Evolutionary conservation across 208 protist species (phyloP).

Genomic region (Acanthamoeba lenticulata): DNA sequence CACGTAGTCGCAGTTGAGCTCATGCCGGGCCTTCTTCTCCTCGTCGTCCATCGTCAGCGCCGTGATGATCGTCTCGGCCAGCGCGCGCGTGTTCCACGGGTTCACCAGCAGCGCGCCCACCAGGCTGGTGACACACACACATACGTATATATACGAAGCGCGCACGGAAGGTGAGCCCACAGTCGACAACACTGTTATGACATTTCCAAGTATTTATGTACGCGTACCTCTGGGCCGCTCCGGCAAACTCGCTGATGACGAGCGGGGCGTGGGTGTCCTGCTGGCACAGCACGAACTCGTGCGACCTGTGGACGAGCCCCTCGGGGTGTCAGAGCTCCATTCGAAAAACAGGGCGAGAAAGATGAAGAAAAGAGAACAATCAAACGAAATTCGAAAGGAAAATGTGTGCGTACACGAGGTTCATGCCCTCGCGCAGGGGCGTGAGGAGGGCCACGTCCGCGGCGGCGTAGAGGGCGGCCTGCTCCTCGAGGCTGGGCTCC

Average conservation of each 20-base stretch:
- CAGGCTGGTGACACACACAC: background rate
- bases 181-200: background rate
- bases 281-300: conserved; percentile 79
- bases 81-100: conserved; percentile 77
- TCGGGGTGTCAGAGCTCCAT: too few relatives aligned
- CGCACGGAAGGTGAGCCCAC: background rate
- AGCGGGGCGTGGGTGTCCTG: conserved; percentile 74
- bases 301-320: conserved; percentile 70
- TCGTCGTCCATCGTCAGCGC: conserved; percentile 59
- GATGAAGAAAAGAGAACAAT: background rate
- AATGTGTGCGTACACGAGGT: conserved; percentile 68
- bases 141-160: background rate
- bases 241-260: conserved; percentile 86
- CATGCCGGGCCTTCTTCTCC: conserved; percentile 66
- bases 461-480: conserved; percentile 82
- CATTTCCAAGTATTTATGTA: background rate
- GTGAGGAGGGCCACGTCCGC: conserved; percentile 83
- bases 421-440: conserved; percentile 88
- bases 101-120: conserved; percentile 76
- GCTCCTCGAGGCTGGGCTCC: conserved; percentile 75
- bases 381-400: background rate
- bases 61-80: conserved; percentile 71
- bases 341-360: background rate
- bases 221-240: conserved; percentile 62
- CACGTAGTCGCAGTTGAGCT: conserved; percentile 47